Conservation (phyloP, 371 early-diverging fungal species). For the Mortierella sp. region DNA sequence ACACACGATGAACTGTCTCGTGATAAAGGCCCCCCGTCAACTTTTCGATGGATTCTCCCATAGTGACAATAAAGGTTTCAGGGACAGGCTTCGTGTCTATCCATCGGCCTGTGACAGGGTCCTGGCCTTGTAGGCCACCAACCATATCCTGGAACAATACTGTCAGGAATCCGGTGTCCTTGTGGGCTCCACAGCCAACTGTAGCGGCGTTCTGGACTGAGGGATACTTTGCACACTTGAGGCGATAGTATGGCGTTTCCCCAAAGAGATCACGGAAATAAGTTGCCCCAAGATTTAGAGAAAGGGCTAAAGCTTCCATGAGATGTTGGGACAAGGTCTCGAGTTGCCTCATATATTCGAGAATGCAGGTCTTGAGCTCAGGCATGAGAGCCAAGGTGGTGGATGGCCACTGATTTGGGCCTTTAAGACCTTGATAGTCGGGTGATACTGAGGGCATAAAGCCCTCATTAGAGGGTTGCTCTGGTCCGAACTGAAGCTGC, state of each 20-base stretch:
- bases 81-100: slow-evolving; percentile 70
- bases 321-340: slow-evolving; percentile 59
- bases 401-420: slow-evolving; percentile 69
- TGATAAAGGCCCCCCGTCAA: slow-evolving; percentile 64
- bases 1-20: slow-evolving; percentile 74
- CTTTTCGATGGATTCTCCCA: slow-evolving; percentile 74
- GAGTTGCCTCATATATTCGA: slow-evolving; percentile 60
- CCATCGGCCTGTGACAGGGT: slow-evolving; percentile 67
- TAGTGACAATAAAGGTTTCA: slow-evolving; percentile 74
- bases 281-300: slow-evolving; percentile 59
- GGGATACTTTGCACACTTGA: slow-evolving; percentile 51
- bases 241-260: slow-evolving; percentile 59
- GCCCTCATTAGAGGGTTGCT: slow-evolving; percentile 39
- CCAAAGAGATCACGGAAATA: slow-evolving; percentile 62
- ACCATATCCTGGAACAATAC: slow-evolving; percentile 71
- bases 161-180: slow-evolving; percentile 66
- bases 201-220: slow-evolving; percentile 35
- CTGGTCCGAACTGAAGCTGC: slow-evolving; percentile 72
- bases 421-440: slow-evolving; percentile 60
- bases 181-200: slow-evolving; percentile 54
- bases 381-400: slow-evolving; percentile 50
- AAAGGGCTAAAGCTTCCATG: slow-evolving; percentile 63
- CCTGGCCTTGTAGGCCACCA: slow-evolving; percentile 76
- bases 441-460: slow-evolving; percentile 51
- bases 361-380: slow-evolving; percentile 58